Percentiles rank a stretch among this genome's conserved stretches.
Conservation (phyloP, 371 early-diverging fungal genomes). For the Rhizopus stolonifer region DNA sequence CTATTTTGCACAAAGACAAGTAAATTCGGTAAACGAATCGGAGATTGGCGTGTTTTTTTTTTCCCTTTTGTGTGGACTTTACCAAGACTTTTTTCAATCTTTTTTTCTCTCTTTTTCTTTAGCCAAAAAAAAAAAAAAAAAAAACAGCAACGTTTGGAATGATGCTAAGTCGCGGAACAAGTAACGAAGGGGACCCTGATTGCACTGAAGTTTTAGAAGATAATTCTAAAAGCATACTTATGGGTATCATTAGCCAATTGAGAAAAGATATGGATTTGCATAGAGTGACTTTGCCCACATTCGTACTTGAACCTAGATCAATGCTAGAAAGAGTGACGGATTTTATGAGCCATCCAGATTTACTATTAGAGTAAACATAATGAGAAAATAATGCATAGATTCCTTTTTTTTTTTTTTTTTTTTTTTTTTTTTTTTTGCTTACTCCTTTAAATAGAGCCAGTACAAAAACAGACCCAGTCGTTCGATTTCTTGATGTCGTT, state of each 20-base stretch:
- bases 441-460: constrained; percentile 44
- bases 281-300: constrained; percentile 90
- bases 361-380: constrained; percentile 69
- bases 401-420: too few species aligned
- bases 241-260: constrained; percentile 84
- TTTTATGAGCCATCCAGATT: constrained; percentile 90
- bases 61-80: background rate
- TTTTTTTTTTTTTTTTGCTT: too few species aligned
- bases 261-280: constrained; percentile 85
- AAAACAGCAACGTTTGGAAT: constrained; percentile 3
- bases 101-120: background rate
- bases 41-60: background rate
- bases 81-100: background rate
- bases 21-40: background rate
- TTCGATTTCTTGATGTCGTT: constrained; percentile 80
- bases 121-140: background rate
- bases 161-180: constrained; percentile 16
- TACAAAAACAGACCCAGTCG: constrained; percentile 68
- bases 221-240: constrained; percentile 79
- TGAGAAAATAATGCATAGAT: background rate
- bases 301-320: constrained; percentile 93
- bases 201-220: constrained; percentile 83
- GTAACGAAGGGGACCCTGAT: constrained; percentile 35
- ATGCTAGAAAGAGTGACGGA: constrained; percentile 94
- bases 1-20: background rate